Conservation (phyloP, 2,329 filamentous ascomycete species). For the Sphaerulina musiva region DNA sequence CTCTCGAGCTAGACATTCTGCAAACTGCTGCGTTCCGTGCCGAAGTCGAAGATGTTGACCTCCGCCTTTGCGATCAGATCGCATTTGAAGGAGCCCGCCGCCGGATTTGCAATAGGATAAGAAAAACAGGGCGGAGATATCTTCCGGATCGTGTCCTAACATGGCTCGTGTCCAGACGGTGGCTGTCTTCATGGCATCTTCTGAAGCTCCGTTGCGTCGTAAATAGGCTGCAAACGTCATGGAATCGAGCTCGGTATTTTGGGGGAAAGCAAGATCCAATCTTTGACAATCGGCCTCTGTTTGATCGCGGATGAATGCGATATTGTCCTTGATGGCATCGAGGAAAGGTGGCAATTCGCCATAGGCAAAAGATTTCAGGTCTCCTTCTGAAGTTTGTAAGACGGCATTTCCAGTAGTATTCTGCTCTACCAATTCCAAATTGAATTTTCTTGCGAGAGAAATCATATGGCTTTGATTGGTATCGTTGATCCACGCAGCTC, state of each 20-base stretch:
- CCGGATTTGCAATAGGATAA: conserved; percentile 50
- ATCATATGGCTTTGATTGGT: conserved; percentile 44
- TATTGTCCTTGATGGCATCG: conserved; percentile 19
- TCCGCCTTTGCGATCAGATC: conserved; percentile 47
- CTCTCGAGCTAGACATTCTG: conserved; percentile 32
- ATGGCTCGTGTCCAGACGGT: conserved; percentile 45
- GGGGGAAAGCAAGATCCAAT: conserved; percentile 24
- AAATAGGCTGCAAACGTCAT: conserved; percentile 37
- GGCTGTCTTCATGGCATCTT: conserved; percentile 34
- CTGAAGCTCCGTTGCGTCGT: conserved; percentile 27
- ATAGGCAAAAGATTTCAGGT: conserved; percentile 27
- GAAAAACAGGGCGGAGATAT: conserved; percentile 49
- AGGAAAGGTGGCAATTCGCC: conserved; percentile 32
- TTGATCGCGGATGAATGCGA: conserved; percentile 32
- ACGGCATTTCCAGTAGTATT: conserved; percentile 41
- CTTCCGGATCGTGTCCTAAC: conserved; percentile 44
- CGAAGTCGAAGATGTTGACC: conserved; percentile 48
- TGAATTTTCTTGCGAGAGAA: conserved; percentile 36
- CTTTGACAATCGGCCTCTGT: conserved; percentile 35
- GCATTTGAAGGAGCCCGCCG: conserved; percentile 46
- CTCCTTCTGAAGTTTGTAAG: conserved; percentile 36
- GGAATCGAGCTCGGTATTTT: conserved; percentile 28
- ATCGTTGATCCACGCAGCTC: conserved; percentile 56
- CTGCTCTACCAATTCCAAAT: conserved; percentile 43
- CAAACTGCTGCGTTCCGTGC: conserved; percentile 42